A percentile compares a stretch with the other conserved stretches of the same genome.
These are phyloP conservation scores for Vigna angularis DNA, from an alignment of 306 rosid species.

Conservation along the genomic window DNA sequence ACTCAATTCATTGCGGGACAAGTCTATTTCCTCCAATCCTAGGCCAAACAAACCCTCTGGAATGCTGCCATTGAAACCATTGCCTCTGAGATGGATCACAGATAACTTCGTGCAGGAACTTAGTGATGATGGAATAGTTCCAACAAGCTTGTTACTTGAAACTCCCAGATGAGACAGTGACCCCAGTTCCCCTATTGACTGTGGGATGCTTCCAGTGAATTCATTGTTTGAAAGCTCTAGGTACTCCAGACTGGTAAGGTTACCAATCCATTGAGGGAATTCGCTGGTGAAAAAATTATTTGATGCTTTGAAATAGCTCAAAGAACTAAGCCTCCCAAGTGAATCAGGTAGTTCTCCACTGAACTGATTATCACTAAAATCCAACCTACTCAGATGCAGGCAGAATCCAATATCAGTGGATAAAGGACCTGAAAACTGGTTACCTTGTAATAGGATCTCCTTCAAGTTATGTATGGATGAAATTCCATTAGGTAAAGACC, in stretches of 20 bases:
- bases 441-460: conserved; percentile 58
- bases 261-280: conserved; percentile 79
- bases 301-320: conserved; percentile 54
- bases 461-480: conserved; percentile 76
- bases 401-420: conserved; percentile 80
- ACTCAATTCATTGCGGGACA: conserved; percentile 61
- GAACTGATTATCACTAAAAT: conserved; percentile 67
- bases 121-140: conserved; percentile 68
- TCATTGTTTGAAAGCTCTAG: conserved; percentile 73
- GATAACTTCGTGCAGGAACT: conserved; percentile 59
- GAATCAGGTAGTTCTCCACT: conserved; percentile 63
- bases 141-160: conserved; percentile 67
- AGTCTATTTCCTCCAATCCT: conserved; percentile 75
- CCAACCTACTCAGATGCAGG: conserved; percentile 65
- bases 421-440: conserved; percentile 74
- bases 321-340: conserved; percentile 52
- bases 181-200: conserved; percentile 59
- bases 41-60: conserved; percentile 81
- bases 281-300: conserved; percentile 60
- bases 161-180: conserved; percentile 61
- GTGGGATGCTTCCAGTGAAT: conserved; percentile 63
- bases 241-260: conserved; percentile 60
- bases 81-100: conserved; percentile 57
- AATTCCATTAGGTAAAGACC: conserved; percentile 63
- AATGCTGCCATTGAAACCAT: conserved; percentile 69